Conservation (phyloP, 2,329 filamentous ascomycete genomes). For the Boeremia lycopersici region DNA sequence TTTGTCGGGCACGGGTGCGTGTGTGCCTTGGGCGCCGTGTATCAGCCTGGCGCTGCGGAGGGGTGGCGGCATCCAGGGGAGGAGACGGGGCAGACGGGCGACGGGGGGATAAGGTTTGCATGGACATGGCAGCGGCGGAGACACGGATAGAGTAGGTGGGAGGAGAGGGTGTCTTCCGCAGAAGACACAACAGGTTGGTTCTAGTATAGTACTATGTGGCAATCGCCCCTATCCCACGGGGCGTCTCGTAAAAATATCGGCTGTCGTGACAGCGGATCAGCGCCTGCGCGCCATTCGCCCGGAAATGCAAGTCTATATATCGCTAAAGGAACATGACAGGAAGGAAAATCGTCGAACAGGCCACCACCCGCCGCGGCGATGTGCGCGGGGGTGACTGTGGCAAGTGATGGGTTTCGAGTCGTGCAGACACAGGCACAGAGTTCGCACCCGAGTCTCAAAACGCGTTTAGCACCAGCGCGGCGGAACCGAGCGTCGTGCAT, state of each 20-base stretch:
- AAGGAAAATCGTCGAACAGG: slow-evolving; percentile 3
- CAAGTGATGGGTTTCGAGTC: not conserved
- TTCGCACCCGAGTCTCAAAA: slow-evolving; percentile 4
- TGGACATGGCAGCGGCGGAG: too few species aligned
- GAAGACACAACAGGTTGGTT: too few species aligned
- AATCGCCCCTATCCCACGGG: too few species aligned
- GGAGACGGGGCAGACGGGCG: too few species aligned
- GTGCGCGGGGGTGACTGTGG: not conserved
- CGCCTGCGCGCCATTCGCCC: slow-evolving; percentile 6
- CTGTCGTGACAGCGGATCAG: not conserved
- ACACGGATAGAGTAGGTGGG: too few species aligned
- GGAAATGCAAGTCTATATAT: slow-evolving; percentile 16
- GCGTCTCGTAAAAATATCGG: not conserved
- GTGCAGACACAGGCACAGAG: not conserved
- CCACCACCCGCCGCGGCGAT: not conserved
- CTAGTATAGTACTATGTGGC: too few species aligned
- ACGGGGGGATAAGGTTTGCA: too few species aligned
- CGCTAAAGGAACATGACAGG: slow-evolving; percentile 9
- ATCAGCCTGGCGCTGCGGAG: too few species aligned
- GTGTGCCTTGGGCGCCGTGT: too few species aligned
- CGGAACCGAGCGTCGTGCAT: slow-evolving; percentile 10
- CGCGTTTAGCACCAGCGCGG: slow-evolving; percentile 2
- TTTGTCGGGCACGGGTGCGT: too few species aligned
- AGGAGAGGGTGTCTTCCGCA: too few species aligned
- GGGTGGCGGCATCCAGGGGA: too few species aligned